These are phyloP conservation scores for Talaromyces proteolyticus DNA, from an alignment of 495 filamentous ascomycete species.

Conservation along the genomic window DNA sequence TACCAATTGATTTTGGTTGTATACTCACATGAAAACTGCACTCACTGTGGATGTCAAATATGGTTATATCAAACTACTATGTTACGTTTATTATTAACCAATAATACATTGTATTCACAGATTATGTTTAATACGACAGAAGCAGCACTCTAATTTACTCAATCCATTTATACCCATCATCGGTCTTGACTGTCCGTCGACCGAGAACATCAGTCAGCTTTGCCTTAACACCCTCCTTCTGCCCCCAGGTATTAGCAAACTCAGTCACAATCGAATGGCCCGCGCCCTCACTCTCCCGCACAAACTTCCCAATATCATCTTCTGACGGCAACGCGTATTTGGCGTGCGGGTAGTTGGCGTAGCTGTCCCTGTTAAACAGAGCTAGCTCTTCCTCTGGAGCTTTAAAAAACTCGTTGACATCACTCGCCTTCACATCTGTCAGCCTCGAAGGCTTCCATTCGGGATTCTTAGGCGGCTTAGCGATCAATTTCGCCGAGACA, in stretches of 20 bases:
- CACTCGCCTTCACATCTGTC: conserved; percentile 46
- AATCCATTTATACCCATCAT: conserved; percentile 8
- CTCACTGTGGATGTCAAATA: no score
- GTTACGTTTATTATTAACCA: not conserved
- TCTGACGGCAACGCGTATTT: conserved; percentile 70
- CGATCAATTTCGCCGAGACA: conserved; percentile 68
- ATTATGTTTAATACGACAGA: no score
- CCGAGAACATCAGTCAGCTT: conserved; percentile 13
- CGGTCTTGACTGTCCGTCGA: conserved; percentile 7
- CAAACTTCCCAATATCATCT: conserved; percentile 52
- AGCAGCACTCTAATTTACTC: no score
- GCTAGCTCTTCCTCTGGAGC: conserved; percentile 39
- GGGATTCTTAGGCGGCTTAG: conserved; percentile 52
- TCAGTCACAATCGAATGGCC: conserved; percentile 14
- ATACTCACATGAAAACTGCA: no score
- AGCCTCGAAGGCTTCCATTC: conserved; percentile 69
- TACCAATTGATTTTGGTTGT: no score
- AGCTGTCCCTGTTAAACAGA: conserved; percentile 50
- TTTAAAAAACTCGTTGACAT: conserved; percentile 59
- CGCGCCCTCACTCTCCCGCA: conserved; percentile 20
- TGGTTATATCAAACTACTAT: no score
- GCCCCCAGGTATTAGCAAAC: conserved; percentile 24
- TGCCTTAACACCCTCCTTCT: conserved; percentile 13
- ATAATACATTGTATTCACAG: not conserved
- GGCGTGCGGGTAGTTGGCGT: conserved; percentile 61